A percentile compares a stretch with the other conserved stretches of the same genome.
These are phyloP conservation scores for Patellaria atrata DNA, from an alignment of 495 filamentous ascomycete genomes.

Conservation along the genomic window DNA sequence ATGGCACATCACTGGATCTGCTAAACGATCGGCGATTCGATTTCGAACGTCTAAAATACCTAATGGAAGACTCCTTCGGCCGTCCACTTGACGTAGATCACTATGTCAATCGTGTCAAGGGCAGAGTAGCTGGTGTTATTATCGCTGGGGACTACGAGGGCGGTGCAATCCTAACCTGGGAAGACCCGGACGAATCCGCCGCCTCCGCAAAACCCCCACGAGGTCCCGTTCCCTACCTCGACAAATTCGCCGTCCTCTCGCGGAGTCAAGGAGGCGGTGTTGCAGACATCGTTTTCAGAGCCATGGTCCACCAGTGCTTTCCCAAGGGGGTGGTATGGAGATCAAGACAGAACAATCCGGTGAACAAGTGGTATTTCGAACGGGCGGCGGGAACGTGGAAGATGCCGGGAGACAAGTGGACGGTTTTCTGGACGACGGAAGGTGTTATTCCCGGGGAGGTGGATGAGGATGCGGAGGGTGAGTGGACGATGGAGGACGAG, in stretches of 20 bases:
- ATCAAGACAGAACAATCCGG: slow-evolving; percentile 29
- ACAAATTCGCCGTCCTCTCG: slow-evolving; percentile 93
- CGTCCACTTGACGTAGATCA: slow-evolving; percentile 68
- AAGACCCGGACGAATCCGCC: slow-evolving; percentile 44
- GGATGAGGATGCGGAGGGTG: slow-evolving; percentile 27
- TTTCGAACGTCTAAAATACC: slow-evolving; percentile 60
- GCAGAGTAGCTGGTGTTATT: slow-evolving; percentile 74
- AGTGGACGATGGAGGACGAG: slow-evolving; percentile 5
- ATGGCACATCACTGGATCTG: slow-evolving; percentile 40
- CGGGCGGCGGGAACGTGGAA: slow-evolving; percentile 70
- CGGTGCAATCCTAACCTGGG: slow-evolving; percentile 90
- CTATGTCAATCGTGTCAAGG: slow-evolving; percentile 64
- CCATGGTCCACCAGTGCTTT: slow-evolving; percentile 82
- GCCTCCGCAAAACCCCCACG: slow-evolving; percentile 41
- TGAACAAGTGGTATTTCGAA: slow-evolving; percentile 61
- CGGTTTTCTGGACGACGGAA: slow-evolving; percentile 94
- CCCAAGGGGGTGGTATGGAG: slow-evolving; percentile 38
- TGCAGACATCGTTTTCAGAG: slow-evolving; percentile 88
- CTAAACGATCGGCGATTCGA: slow-evolving; percentile 63
- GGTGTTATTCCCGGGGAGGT: slow-evolving; percentile 36
- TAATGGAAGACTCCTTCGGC: slow-evolving; percentile 91
- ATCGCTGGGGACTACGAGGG: slow-evolving; percentile 96
- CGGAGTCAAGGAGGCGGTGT: slow-evolving; percentile 84
- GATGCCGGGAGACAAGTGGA: slow-evolving; percentile 64
- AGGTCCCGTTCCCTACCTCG: slow-evolving; percentile 68